phyloP scores from a whole-genome alignment of 176 grass and related monocot species.

The maize (Zea mays) region Zm-B73-REFERENCE-NAM-5.0 NC_050103.1:150199001-150199500 shows the following conservation, averaged over 20 bases:
- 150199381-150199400: not conserved
- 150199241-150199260: not conserved
- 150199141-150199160: not conserved
- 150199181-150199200: conserved; percentile 7
- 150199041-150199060: not conserved
- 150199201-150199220: not conserved
- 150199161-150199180: conserved; percentile 21
- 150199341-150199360: not conserved
- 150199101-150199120: not conserved
- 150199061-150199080: not conserved
- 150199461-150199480: not conserved
- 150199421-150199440: not conserved
- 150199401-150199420: not conserved
- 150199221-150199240: conserved; percentile 3
- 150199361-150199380: not conserved
- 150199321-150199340: not conserved
- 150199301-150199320: not conserved
- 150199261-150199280: not conserved
- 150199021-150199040: not conserved
- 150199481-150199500: not conserved
- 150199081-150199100: conserved; percentile 9
- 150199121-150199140: not conserved
- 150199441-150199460: not conserved
- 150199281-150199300: not conserved
- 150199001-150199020: not conserved